Percentiles rank a stretch among this genome's conserved stretches.
Evolutionary conservation across 2,329 filamentous ascomycete species (phyloP).

Genomic region (Xylariales sp.): DNA sequence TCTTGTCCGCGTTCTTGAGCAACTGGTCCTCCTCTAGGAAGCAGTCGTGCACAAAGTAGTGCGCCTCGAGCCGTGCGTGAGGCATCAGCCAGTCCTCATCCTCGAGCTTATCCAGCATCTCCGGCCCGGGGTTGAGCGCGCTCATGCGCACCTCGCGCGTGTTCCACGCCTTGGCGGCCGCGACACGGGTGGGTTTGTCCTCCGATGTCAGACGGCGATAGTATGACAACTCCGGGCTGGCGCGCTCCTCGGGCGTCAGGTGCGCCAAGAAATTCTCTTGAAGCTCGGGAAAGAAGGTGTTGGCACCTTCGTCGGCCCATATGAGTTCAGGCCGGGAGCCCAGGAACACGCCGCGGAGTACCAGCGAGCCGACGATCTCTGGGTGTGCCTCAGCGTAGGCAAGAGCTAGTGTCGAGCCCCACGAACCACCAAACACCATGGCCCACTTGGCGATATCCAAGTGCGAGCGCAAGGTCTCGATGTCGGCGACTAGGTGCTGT

Average conservation of each 20-base stretch:
- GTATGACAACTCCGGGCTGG: constrained; percentile 30
- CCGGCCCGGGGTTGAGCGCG: constrained; percentile 19
- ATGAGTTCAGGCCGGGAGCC: constrained; percentile 29
- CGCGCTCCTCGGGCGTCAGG: constrained; percentile 30
- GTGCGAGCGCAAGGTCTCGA: constrained; percentile 31
- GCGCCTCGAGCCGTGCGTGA: constrained; percentile 33
- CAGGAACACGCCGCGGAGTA: constrained; percentile 31
- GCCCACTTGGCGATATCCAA: constrained; percentile 31
- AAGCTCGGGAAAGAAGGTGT: constrained; percentile 31
- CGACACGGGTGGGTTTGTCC: too few relatives aligned
- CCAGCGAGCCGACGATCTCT: constrained; percentile 22
- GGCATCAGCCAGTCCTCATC: constrained; percentile 24
- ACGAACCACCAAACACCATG: constrained; percentile 35
- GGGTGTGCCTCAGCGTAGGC: constrained; percentile 33
- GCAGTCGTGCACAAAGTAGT: constrained; percentile 36
- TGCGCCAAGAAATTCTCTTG: constrained; percentile 29
- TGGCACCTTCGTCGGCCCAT: constrained; percentile 28
- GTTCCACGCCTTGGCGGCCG: constrained; percentile 20
- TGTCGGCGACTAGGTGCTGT: constrained; percentile 30
- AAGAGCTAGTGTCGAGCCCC: constrained; percentile 34
- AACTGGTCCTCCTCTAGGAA: constrained; percentile 37
- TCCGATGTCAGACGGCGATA: constrained; percentile 35
- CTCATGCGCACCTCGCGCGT: constrained; percentile 21
- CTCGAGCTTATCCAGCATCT: constrained; percentile 19
- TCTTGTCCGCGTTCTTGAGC: constrained; percentile 19